Evolutionary conservation across 1,284 basidiomycete species (phyloP).

Genomic region (Ustilago bromivora): DNA sequence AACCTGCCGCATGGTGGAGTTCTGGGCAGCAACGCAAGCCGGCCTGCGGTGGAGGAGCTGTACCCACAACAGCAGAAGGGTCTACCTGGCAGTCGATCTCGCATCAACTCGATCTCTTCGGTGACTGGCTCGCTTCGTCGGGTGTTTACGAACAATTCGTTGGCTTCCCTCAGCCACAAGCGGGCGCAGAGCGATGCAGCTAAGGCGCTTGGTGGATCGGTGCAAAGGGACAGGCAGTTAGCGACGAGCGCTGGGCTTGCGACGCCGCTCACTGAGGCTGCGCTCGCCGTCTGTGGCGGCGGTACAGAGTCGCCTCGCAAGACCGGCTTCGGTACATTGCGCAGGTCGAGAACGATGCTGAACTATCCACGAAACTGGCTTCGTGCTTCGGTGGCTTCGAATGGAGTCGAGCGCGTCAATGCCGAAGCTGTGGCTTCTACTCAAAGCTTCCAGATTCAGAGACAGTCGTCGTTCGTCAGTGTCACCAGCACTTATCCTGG

Average conservation of each 20-base stretch:
- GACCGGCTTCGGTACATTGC: conserved; percentile 25
- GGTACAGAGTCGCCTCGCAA: conserved; percentile 18
- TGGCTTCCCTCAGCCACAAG: conserved; percentile 28
- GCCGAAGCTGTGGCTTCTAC: conserved; percentile 23
- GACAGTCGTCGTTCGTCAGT: conserved; percentile 12
- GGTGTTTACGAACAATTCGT: conserved; percentile 35
- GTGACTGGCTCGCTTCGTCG: conserved; percentile 47
- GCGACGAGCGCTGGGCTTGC: conserved; percentile 10
- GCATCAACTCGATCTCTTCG: conserved; percentile 41
- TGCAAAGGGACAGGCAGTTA: conserved; percentile 34
- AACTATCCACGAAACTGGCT: conserved; percentile 45
- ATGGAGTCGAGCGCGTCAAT: conserved; percentile 33
- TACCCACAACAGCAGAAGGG: conserved; percentile 16
- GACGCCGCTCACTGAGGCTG: conserved; percentile 29
- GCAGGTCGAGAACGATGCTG: conserved; percentile 54
- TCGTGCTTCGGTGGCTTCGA: conserved; percentile 35
- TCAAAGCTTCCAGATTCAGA: background rate
- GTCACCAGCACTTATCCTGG: background rate
- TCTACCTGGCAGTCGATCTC: conserved; percentile 22
- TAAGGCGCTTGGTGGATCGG: conserved; percentile 25
- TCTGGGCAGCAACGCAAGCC: conserved; percentile 5
- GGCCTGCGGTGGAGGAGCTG: conserved; percentile 27
- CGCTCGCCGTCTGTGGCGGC: background rate
- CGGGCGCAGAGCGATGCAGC: conserved; percentile 33
- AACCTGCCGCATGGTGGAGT: conserved; percentile 24